These are phyloP conservation scores for Phtheirospermum japonicum DNA, from an alignment of 257 asterid genomes.

Conservation along the genomic window DNA sequence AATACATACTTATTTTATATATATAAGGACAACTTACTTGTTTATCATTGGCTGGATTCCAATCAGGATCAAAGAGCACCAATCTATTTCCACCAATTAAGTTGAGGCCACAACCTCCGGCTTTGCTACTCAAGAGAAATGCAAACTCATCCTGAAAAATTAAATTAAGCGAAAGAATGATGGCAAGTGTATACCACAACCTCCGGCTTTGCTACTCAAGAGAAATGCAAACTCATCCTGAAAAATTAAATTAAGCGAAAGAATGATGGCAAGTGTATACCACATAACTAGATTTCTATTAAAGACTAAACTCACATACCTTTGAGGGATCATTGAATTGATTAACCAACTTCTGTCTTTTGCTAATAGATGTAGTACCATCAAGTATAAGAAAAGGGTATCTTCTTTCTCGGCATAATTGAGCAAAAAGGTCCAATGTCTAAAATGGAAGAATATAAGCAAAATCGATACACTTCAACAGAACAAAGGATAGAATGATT, in stretches of 20 bases:
- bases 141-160: conserved; percentile 86
- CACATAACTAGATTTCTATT: conserved; percentile 23
- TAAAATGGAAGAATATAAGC: conserved; percentile 32
- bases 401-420: conserved; percentile 93
- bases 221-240: no score
- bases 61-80: conserved; percentile 97
- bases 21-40: conserved; percentile 49
- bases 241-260: no score
- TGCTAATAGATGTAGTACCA: conserved; percentile 89
- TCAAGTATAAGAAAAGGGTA: conserved; percentile 95
- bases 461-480: background rate
- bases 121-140: conserved; percentile 97
- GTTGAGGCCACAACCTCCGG: conserved; percentile 99
- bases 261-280: conserved; percentile 20
- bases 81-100: conserved; percentile 93
- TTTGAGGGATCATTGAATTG: conserved; percentile 77
- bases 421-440: conserved; percentile 97
- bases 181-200: no score
- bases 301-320: conserved; percentile 41
- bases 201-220: no score
- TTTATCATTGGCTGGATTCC: conserved; percentile 99
- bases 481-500: conserved; percentile 18
- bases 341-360: conserved; percentile 93
- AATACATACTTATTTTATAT: conserved; percentile 16
- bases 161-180: no score